Evolutionary conservation across 345 rosid species (phyloP).

Genomic region (Brassica juncea): DNA sequence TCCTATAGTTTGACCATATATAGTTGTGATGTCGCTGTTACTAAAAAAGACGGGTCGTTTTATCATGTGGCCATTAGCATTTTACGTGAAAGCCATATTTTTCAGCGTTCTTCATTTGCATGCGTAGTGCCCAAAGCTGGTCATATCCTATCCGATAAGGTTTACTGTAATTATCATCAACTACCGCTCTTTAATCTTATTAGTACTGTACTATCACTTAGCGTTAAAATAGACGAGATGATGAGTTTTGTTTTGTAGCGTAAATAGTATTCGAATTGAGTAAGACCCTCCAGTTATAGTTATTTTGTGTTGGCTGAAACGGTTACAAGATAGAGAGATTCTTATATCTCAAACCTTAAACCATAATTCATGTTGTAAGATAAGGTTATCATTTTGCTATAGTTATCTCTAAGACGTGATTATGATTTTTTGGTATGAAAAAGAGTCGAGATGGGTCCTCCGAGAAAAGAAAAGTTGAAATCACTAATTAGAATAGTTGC

Average conservation of each 20-base stretch:
- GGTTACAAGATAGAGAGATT: constrained; percentile 16
- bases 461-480: neutral
- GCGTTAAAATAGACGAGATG: neutral
- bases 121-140: constrained; percentile 7
- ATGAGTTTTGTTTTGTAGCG: neutral
- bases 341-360: neutral
- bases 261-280: neutral
- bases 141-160: constrained; percentile 24
- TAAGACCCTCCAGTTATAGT: neutral
- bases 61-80: neutral
- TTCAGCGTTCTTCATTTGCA: constrained; percentile 13
- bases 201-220: neutral
- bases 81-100: constrained; percentile 15
- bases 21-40: constrained; percentile 16
- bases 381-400: constrained; percentile 6
- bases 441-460: constrained; percentile 6
- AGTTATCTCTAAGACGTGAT: constrained; percentile 6
- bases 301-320: constrained; percentile 14
- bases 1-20: constrained; percentile 18
- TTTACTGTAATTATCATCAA: constrained; percentile 16
- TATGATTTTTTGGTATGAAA: neutral
- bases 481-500: neutral
- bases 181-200: constrained; percentile 12
- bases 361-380: constrained; percentile 6
- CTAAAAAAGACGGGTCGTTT: constrained; percentile 1